Conservation (phyloP, 257 asterid genomes). For the Solanum dulcamara region DNA sequence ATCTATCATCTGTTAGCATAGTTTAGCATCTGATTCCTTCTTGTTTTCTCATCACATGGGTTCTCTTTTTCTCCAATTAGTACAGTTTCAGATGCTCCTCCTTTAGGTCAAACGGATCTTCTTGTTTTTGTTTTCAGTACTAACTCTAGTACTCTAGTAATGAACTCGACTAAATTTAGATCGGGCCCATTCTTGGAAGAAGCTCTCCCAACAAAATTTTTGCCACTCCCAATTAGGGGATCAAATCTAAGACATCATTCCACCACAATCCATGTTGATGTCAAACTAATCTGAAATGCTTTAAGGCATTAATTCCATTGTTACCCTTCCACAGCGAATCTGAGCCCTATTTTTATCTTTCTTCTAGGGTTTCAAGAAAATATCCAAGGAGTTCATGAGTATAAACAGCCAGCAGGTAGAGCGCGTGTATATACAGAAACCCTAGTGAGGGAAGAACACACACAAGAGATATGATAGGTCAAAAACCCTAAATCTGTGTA, state of each 20-base stretch:
- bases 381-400: background rate
- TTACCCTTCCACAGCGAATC: background rate
- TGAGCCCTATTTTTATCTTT: background rate
- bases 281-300: background rate
- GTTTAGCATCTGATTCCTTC: background rate
- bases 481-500: background rate
- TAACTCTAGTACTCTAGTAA: too few relatives aligned
- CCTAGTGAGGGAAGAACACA: background rate
- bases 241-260: too few relatives aligned
- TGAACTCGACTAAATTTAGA: too few relatives aligned
- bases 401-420: background rate
- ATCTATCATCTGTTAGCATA: background rate
- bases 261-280: background rate
- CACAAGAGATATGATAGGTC: background rate
- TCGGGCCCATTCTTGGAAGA: too few relatives aligned
- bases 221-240: too few relatives aligned
- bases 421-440: background rate
- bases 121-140: too few relatives aligned
- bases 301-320: background rate
- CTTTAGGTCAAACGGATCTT: background rate
- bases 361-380: background rate
- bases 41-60: background rate
- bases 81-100: background rate
- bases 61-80: background rate
- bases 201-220: too few relatives aligned